Base-by-base conservation (phyloP, 371 early-diverging fungal genomes). In the Choanephora cucurbitarum region DNA sequence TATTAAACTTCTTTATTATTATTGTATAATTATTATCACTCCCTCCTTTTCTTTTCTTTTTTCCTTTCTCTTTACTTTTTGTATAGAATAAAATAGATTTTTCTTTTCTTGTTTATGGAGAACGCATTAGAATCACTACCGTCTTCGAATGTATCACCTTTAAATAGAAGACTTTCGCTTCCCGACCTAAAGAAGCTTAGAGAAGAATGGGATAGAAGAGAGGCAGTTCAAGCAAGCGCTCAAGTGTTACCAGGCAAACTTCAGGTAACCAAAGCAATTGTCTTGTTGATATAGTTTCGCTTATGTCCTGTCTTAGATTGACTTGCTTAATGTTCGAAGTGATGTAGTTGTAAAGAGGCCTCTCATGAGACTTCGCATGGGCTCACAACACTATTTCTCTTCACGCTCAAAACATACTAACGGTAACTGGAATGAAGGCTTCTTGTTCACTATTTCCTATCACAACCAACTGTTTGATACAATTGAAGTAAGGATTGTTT, bases 401-500 rank as follows among this genome's bases (percentile, higher is more conserved):
- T 63, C 70, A 31, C 53, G 70, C 10, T 63, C 72, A 34, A 68
- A 66, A 44, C 52, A 61, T 41, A 33, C 52, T 2, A 69, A 66
- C 13, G 78, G 78, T 13, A 70, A 77, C 41, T 77, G 78, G 78
- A 77, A 77, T 40, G 77, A 75, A 66, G 76, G 76, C 9, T 75
- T 75, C 32, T 31, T 72, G 1, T 75, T 75, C 52, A 59, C 63
- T 7, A 60, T 72, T n/a, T 71, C 76, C 4, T 75, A 68, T 45
- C 76, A 75, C 40, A 65, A 70, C 4, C 76, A 75, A 45, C 50
- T 75, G 34, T 76, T 76, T 58, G 71, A 76, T 69, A 77, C 72
- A 11, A 62, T 77, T 23, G 78, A 77, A 60, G 78, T 72, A 51
- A 39, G 31, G 19, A 33, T 47, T 18, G 32, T 45, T 39, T 37